Base-by-base conservation (phyloP, 495 filamentous ascomycete genomes). In the Hypoxylon fragiforme region DNA sequence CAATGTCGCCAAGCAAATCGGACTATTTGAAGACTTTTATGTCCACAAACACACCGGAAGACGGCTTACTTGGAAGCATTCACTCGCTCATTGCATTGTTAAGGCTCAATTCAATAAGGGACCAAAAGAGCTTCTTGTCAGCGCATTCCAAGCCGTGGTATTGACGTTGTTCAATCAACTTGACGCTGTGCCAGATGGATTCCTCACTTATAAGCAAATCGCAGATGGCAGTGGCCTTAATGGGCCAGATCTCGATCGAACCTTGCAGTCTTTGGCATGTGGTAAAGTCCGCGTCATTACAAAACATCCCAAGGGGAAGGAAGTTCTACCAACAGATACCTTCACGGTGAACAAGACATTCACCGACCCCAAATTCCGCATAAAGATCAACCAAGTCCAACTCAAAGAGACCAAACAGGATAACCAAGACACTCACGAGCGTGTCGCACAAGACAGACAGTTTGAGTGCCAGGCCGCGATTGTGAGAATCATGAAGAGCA, bases 341-440 rank as follows among this genome's bases (percentile, higher is more conserved):
- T 99, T 99, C 64, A 77, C 77, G 0, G 81, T 94, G 54, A 97
- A 97, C 70, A 56, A 75, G 19, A 66, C 61, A 13, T 99, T 99
- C 70, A 72, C 72, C 13, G 86, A 96, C 58, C 78, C 80, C 20
- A 95, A 96, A 71, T 89, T 86, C 72, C 86, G 91, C 49, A 85
- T 99, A 72, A 97, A 99, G 76, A 96, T 97, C 77, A 98, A 97
- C 72, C 90, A 95, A 71, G 90, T 99, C 51, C 95, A 99, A 71
- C 80, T 97, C 39, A 92, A 92, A 68, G 95, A 97, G 73, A 97
- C 95, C 1, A 75, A 73, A 43, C 73, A 78, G 57, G 94, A 99
- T 75, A 96, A 96, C 68, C 86, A 91, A 69, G 88, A 87, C 60
- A 97, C 91, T 1, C 90, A 97, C 67, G 87, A 96, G 71, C 78